Evolutionary conservation across 208 protist species (phyloP).

Genomic region (Trypanosoma avium): DNA sequence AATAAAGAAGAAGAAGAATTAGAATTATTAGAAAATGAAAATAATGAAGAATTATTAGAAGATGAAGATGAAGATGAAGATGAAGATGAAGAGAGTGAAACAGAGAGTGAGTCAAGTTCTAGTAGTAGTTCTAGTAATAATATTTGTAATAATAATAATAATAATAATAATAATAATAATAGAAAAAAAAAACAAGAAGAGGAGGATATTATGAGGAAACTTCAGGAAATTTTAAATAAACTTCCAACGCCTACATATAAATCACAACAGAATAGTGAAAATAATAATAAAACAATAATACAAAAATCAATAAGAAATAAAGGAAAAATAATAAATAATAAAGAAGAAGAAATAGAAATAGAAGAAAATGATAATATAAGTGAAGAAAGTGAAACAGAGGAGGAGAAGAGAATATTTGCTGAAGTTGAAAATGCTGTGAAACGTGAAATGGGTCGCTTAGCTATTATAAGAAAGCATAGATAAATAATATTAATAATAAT

Average conservation of each 20-base stretch:
- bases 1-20: conserved; percentile 13
- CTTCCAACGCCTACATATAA: too few species aligned
- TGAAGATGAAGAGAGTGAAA: not conserved
- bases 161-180: too few species aligned
- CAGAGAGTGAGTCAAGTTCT: not conserved
- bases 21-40: conserved; percentile 11
- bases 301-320: not conserved
- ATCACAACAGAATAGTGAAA: too few species aligned
- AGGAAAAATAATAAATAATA: not conserved
- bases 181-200: too few species aligned
- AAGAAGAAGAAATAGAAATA: not conserved
- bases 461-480: conserved; percentile 51
- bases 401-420: conserved; percentile 31
- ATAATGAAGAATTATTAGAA: conserved; percentile 11
- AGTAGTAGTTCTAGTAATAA: too few species aligned
- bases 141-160: too few species aligned
- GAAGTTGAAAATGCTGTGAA: conserved; percentile 38
- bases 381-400: conserved; percentile 27
- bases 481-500: conserved; percentile 2
- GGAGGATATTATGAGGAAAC: conserved; percentile 2
- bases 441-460: conserved; percentile 50
- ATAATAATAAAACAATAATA: too few species aligned
- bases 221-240: too few species aligned
- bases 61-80: conserved; percentile 15
- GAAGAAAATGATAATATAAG: not conserved